phyloP scores from a whole-genome alignment of 345 rosid genomes.

The Brassica napus region DNA sequence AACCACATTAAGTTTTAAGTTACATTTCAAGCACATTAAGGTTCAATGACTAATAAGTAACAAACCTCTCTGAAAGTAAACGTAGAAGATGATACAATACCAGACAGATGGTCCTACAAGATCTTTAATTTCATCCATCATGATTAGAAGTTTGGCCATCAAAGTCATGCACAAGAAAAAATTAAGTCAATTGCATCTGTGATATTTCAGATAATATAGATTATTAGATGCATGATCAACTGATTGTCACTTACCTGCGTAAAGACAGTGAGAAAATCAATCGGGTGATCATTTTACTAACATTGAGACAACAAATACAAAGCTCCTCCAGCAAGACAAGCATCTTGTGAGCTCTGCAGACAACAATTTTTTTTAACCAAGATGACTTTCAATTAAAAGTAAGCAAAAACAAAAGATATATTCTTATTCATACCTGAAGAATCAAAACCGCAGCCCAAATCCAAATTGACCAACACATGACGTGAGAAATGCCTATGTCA shows the following conservation, averaged over 20 bases:
- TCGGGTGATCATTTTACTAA: conserved; percentile 43
- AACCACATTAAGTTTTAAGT: too few species aligned
- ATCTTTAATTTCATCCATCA: too few species aligned
- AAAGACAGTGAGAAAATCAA: not conserved
- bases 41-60: too few species aligned
- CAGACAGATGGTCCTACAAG: too few species aligned
- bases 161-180: too few species aligned
- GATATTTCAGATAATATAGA: not conserved
- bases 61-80: too few species aligned
- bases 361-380: not conserved
- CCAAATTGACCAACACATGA: not conserved
- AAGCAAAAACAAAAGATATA: not conserved
- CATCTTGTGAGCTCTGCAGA: conserved; percentile 71
- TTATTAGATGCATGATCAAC: not conserved
- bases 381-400: not conserved
- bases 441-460: not conserved
- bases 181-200: too few species aligned
- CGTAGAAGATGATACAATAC: too few species aligned
- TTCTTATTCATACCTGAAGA: not conserved
- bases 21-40: too few species aligned
- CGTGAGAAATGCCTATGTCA: not conserved
- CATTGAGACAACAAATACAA: conserved; percentile 46
- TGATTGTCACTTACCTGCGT: not conserved
- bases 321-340: conserved; percentile 58
- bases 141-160: too few species aligned